Evolutionary conservation across 148 eudicot species (phyloP), one percentile per base, ranked within the genome.

Genomic region (Rhododendron simsii): DNA sequence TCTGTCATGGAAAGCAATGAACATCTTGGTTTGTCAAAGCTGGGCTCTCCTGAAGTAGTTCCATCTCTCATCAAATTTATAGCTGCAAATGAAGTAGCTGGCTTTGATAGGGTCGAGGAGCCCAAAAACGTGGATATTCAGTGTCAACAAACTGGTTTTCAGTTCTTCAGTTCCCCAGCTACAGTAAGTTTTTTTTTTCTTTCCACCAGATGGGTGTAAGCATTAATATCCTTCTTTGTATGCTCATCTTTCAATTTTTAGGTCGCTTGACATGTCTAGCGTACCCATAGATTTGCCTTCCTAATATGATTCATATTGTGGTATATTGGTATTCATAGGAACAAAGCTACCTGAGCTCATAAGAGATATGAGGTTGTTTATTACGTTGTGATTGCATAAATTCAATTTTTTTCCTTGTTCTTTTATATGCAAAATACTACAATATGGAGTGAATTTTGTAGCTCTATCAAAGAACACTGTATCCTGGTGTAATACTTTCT

Each of bases 41-140:
- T 85, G 35, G 84, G 81, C 47, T 74, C 90, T 23, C 79, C 83
- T 10, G 93, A 92, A 85, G 78, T 5, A 18, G 30, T 92, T 80
- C 98, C 98, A 80, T 51, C 95, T 2, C 90, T 95, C 71, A 87
- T 95, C 80, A 85, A 91, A 57, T 83, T 65, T 35, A 93, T 92
- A 18, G 33, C 89, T 28, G 88, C 90, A 6, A 86, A 89, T 83
- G 91, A 90, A 87, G 88, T 94, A 48, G 86, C 83, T 30, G 95
- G 91, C 8, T 96, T 94, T 89, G 98, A 94, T 84, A 88, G 87
- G 37, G 37, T 88, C 44, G 81, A 88, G 33, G 91, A 67, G 41
- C 85, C 84, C 61, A 65, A 84, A 74, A 87, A 69, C 15, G 30
- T 86, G 47, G 79, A 81, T 39, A 35, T 33, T 69, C 88, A 81